Evolutionary conservation across 495 filamentous ascomycete genomes (phyloP).

Genomic region (Penicillium psychrofluorescens): DNA sequence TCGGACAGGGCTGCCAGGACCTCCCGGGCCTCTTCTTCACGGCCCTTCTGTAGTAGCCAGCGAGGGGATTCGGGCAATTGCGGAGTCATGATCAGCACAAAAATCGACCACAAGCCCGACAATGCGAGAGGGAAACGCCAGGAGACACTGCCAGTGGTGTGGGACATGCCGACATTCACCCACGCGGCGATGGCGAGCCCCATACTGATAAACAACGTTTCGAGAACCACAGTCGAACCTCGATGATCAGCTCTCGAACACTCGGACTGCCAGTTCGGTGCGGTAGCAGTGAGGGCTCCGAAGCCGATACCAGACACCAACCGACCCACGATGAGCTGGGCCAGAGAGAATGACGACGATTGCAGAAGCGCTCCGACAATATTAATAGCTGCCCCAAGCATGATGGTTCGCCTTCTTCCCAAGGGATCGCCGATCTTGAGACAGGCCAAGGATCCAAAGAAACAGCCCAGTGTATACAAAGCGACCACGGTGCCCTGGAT

Average conservation of each 20-base stretch:
- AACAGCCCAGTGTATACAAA: constrained; percentile 21
- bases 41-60: constrained; percentile 49
- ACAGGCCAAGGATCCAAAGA: constrained; percentile 43
- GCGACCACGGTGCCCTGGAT: not conserved
- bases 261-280: constrained; percentile 46
- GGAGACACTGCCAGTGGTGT: constrained; percentile 16
- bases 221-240: constrained; percentile 32
- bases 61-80: constrained; percentile 57
- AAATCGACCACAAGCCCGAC: constrained; percentile 54
- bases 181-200: constrained; percentile 34
- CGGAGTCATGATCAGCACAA: constrained; percentile 52
- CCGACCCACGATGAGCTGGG: constrained; percentile 29
- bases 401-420: constrained; percentile 44
- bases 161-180: constrained; percentile 35
- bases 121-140: constrained; percentile 42
- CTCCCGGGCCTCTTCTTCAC: constrained; percentile 41
- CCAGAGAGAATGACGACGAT: constrained; percentile 10
- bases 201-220: constrained; percentile 44
- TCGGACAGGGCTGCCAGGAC: constrained; percentile 23
- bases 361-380: constrained; percentile 48
- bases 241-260: constrained; percentile 26
- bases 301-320: constrained; percentile 51
- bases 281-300: constrained; percentile 50
- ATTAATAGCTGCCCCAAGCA: constrained; percentile 45
- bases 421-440: constrained; percentile 43